phyloP scores from a whole-genome alignment of 208 protist genomes.

The Lotmaria passim region DNA sequence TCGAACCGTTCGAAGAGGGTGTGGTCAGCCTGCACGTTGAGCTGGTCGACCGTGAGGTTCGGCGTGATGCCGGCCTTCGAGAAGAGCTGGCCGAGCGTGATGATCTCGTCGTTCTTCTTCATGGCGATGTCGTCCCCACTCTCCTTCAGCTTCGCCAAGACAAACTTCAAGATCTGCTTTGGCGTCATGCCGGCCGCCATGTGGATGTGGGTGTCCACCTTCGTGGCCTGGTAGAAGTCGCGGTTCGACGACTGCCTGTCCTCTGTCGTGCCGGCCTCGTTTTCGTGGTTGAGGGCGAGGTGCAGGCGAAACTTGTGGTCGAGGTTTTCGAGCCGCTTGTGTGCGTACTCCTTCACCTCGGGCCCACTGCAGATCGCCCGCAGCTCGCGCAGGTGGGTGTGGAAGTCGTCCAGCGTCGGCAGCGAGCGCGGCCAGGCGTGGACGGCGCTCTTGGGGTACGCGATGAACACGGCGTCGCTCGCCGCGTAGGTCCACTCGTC shows the following conservation, averaged over 20 bases:
- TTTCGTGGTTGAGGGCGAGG: constrained; percentile 92
- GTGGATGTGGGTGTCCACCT: constrained; percentile 98
- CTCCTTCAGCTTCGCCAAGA: constrained; percentile 93
- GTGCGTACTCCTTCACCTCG: constrained; percentile 93
- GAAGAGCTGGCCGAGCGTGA: constrained; percentile 89
- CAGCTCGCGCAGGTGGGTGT: constrained; percentile 75
- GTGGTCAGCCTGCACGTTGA: constrained; percentile 96
- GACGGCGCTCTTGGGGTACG: constrained; percentile 71
- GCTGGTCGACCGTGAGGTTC: constrained; percentile 95
- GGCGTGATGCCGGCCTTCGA: constrained; percentile 86
- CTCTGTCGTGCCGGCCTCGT: constrained; percentile 89
- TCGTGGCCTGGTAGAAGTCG: constrained; percentile 96
- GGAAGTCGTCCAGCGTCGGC: constrained; percentile 82
- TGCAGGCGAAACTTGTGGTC: constrained; percentile 95
- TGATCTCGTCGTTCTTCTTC: constrained; percentile 82
- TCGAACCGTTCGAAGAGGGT: constrained; percentile 98
- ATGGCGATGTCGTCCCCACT: constrained; percentile 93
- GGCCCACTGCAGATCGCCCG: constrained; percentile 69
- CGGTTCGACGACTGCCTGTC: constrained; percentile 87
- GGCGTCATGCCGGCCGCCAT: constrained; percentile 95
- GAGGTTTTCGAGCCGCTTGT: constrained; percentile 90
- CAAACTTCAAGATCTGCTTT: constrained; percentile 94
- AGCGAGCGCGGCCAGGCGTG: constrained; percentile 84
- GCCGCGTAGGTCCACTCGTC: constrained; percentile 88
- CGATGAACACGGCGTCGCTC: constrained; percentile 90